phyloP scores from a whole-genome alignment of 805 yeast genomes.

The Myxozyma mucilagina region DNA sequence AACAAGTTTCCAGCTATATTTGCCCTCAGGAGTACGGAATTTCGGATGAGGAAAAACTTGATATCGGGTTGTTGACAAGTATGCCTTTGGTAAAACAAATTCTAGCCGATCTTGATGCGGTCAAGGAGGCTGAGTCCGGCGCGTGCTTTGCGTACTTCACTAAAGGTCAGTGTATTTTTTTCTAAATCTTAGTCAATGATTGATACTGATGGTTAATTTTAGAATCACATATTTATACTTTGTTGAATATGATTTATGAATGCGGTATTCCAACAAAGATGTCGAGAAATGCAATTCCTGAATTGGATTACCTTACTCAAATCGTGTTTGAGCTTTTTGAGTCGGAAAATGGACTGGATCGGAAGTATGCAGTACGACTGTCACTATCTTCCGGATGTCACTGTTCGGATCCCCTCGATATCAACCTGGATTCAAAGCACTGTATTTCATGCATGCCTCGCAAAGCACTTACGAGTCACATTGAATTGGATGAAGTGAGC shows the following conservation, averaged over 20 bases:
- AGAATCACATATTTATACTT: slow-evolving; percentile 93
- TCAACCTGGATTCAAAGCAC: slow-evolving; percentile 92
- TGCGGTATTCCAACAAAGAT: slow-evolving; percentile 93
- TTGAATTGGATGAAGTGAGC: slow-evolving; percentile 85
- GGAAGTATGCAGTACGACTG: slow-evolving; percentile 84
- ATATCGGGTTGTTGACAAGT: slow-evolving; percentile 91
- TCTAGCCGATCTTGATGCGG: slow-evolving; percentile 72
- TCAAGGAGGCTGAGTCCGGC: slow-evolving; percentile 76
- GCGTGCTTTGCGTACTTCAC: slow-evolving; percentile 90
- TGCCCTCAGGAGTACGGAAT: slow-evolving; percentile 99
- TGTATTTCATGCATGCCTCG: slow-evolving; percentile 95
- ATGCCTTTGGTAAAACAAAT: slow-evolving; percentile 91
- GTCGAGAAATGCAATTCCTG: slow-evolving; percentile 93
- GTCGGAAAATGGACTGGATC: slow-evolving; percentile 44
- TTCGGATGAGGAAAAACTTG: slow-evolving; percentile 90
- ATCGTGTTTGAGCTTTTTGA: slow-evolving; percentile 92
- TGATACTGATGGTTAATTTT: neutral
- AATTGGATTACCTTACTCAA: slow-evolving; percentile 91
- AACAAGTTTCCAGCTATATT: slow-evolving; percentile 43
- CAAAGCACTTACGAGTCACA: slow-evolving; percentile 83
- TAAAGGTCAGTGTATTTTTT: slow-evolving; percentile 44
- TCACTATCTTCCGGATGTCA: slow-evolving; percentile 98
- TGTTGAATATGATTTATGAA: slow-evolving; percentile 86
- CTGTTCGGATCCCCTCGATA: slow-evolving; percentile 95
- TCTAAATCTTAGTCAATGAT: neutral